Evolutionary conservation across 1,284 basidiomycete species (phyloP), one percentile per base, ranked within the genome.

Genomic region (Apiotrichum porosum): DNA sequence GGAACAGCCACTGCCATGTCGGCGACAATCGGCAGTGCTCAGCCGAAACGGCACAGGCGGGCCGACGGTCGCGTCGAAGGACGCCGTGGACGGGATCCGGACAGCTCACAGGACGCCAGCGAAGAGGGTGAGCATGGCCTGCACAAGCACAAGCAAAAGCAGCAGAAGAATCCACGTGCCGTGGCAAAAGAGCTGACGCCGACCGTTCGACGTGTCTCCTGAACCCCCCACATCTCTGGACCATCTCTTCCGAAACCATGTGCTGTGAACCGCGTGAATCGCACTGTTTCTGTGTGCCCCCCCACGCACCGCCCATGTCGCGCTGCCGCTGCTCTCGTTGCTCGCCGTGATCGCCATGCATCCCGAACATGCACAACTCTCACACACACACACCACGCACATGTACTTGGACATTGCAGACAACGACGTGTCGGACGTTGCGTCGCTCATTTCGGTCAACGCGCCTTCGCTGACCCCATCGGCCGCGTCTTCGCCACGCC

Each of bases 391-490:
- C 26, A 18, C 15, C 37, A 15, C 22, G 15, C 40, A 9, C 17
- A 31, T 44, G 22, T 22, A 19, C 23, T 38, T 38, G 23, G 8
- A 9, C 31, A 22, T 19, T 13, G 17, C 61, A 64, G 67, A 72
- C 54, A 66, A 71, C 56, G 62, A 63, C 49, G 62, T 62, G 26
- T 72, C 71, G 19, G 72, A 74, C 48, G 68, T 68, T 22, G 68
- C 66, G 14, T 72, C 69, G 9, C 55, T 68, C 42, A 57, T 63
- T 17, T 68, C 66, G 9, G 54, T 60, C 38, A 61, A 56, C 37
- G 58, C 51, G 6, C 52, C 56, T 5, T 44, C 55, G 21, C 49
- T 56, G 17, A 58, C 49, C 19, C 44, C 53, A 0, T 59, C 62
- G 9, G 45, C 36, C 8, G 42, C 49, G 14, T 57, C 57, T n/a